Base-by-base conservation (phyloP, 306 rosid genomes). In the Castanospermum australe region DNA sequence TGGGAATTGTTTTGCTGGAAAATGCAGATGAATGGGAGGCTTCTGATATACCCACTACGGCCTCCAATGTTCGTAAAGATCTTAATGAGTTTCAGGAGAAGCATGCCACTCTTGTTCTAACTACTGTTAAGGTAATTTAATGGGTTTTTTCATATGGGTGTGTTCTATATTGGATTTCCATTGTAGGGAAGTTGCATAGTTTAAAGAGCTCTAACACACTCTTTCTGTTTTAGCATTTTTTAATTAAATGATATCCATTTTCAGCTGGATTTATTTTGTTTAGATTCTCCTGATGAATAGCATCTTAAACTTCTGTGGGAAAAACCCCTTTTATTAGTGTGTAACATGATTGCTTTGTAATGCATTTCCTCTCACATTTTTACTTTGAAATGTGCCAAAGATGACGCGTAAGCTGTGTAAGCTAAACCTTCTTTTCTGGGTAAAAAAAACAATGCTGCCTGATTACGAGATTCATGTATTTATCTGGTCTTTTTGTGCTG, bases 81-180 rank as follows among this genome's bases (percentile, higher is more conserved):
- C 98, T 93, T 80, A 90, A 89, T 56, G 98, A 91, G 80, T 96
- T 97, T 90, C 99, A 96, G 84, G 99, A 96, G 88, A 88, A 87
- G 59, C 99, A 96, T 83, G 99, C 99, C 36, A 96, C 87, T 65
- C 80, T 96, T 64, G 96, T 96, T 76, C 91, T 96, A 78, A 90
- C 94, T 14, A 73, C 93, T 76, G 98, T 93, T 52, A 96, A 90
- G 98, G 99, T 93, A 76, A 75, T 81, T 84, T 45, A n/a, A 17
- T 12, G 6, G 17, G 14, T 13, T 41, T 8, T 59, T 39, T 20
- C 17, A n/a, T 21, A 39, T 54, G 62, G 5, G 33, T 24, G 72
- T n/a, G 38, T 67, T 55, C 71, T n/a, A 14, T 9, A 14, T 44
- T 17, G 56, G 18, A 63, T 71, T 4, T 2, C 25, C 14, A 44